phyloP scores from a whole-genome alignment of 768 basidiomycete species.

The Coprinopsis strossmayeri region DNA sequence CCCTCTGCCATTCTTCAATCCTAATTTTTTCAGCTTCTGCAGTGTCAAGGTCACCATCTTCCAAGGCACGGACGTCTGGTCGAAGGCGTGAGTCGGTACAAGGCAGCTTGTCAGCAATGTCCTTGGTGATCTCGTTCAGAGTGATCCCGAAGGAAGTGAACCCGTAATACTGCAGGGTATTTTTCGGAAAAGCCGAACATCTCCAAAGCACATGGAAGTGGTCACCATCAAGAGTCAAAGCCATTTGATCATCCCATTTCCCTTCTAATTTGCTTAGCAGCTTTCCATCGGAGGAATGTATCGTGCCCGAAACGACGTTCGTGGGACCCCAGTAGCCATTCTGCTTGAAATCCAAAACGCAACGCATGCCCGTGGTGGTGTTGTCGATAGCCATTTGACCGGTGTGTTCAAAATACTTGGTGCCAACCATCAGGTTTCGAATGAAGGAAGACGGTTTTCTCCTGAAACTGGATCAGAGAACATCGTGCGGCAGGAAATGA shows the following conservation, averaged over 20 bases:
- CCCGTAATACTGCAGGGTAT: conserved; percentile 69
- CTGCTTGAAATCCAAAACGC: conserved; percentile 81
- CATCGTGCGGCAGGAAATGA: not conserved
- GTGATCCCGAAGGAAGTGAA: conserved; percentile 78
- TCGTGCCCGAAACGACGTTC: conserved; percentile 62
- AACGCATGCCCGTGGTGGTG: conserved; percentile 43
- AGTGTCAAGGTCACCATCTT: conserved; percentile 62
- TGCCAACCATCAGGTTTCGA: conserved; percentile 84
- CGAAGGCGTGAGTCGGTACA: conserved; percentile 78
- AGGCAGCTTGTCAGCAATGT: conserved; percentile 58
- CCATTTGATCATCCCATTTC: conserved; percentile 83
- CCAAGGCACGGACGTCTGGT: conserved; percentile 78
- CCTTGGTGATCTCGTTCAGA: conserved; percentile 71
- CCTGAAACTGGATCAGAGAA: conserved; percentile 34
- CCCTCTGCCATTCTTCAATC: conserved; percentile 73
- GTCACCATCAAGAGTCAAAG: conserved; percentile 58
- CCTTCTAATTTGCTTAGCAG: conserved; percentile 67
- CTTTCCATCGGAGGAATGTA: conserved; percentile 48
- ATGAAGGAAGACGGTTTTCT: conserved; percentile 85
- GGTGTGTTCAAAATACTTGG: conserved; percentile 83
- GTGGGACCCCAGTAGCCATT: conserved; percentile 77
- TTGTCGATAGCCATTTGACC: conserved; percentile 78
- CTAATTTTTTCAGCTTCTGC: conserved; percentile 70
- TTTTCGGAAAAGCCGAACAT: conserved; percentile 63
- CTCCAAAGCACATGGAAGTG: conserved; percentile 78